Base-by-base conservation (phyloP, 139 green algal species). In the Chlamydomonas applanata region DNA sequence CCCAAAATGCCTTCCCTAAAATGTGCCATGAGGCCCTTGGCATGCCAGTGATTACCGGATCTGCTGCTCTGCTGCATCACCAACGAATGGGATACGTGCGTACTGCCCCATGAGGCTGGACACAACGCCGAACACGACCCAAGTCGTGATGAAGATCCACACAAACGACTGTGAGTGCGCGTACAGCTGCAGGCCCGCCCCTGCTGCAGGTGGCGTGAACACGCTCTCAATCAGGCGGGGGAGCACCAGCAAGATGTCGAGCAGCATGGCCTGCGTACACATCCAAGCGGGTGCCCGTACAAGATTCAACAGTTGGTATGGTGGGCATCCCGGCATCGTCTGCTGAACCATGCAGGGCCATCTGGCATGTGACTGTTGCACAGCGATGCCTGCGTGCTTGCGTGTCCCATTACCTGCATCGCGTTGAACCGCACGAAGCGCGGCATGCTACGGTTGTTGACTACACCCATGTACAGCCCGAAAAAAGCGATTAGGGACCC, bases 171-270 rank as follows among this genome's bases (percentile, higher is more conserved):
- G 82, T 14, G 75, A 69, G 17, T 85, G 57, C 4, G 80, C 77
- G 65, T 90, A 90, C 17, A 81, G 32, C 75, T 90, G 74, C 64
- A 82, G 32, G 32, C 66, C 79, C 77, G 72, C 85, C 44, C 85
- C 82, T 1, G 53, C 32, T 1, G 64, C 81, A 19, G 84, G 84
- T 7, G 79, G 76, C 27, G 74, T 75, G 25, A 87, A 30, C 17
- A 85, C 60, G 14, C 63, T 79, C 77, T 90, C 85, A 46, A 84
- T 44, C 25, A 90, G 76, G 7, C 85, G 76, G 2, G 85, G 85
- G 34, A 90, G 69, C 27, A 86, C 78, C 2, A 90, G 75, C 25
- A 82, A n/a, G 53, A 90, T 87, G 66, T 90, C 85, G 7, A 90
- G 69, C 44, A 90, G 79, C 32, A 90, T 79, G 5, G 85, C 85